Conservation (phyloP, 2,329 filamentous ascomycete species). For the Cordyceps farinosa region DNA sequence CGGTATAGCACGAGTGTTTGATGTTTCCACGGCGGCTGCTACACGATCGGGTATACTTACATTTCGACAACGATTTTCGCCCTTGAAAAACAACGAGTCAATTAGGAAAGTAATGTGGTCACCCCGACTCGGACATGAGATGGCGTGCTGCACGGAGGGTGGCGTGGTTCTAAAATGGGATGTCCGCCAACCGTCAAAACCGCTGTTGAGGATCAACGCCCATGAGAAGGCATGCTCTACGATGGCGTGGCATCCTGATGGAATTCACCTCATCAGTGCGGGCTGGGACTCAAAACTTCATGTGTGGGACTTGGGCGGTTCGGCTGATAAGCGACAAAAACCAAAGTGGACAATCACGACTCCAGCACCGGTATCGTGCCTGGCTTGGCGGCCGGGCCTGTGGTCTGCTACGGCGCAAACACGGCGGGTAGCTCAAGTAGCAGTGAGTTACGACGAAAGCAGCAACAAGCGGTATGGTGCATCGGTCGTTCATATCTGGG, state of each 20-base stretch:
- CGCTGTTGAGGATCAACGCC: constrained; percentile 56
- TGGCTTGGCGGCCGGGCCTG: constrained; percentile 61
- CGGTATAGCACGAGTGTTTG: constrained; percentile 59
- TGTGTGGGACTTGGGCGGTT: constrained; percentile 61
- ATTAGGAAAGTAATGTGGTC: constrained; percentile 65
- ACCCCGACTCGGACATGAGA: constrained; percentile 56
- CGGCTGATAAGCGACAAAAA: constrained; percentile 61
- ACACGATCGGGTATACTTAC: constrained; percentile 47
- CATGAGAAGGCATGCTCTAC: constrained; percentile 58
- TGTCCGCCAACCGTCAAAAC: constrained; percentile 50
- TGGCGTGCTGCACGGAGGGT: constrained; percentile 62
- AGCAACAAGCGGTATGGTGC: constrained; percentile 53
- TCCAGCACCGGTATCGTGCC: constrained; percentile 55
- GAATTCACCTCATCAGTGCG: constrained; percentile 61
- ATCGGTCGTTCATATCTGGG: constrained; percentile 62
- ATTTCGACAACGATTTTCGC: constrained; percentile 46
- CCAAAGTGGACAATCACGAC: constrained; percentile 59
- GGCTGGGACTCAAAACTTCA: constrained; percentile 59
- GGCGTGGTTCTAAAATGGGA: constrained; percentile 64
- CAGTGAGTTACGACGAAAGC: constrained; percentile 58
- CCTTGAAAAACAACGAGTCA: constrained; percentile 36
- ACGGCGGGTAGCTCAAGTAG: constrained; percentile 57
- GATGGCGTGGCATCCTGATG: constrained; percentile 66
- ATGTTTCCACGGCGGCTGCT: constrained; percentile 48
- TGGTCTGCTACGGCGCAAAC: constrained; percentile 63